Evolutionary conservation across 306 rosid species (phyloP), one percentile per base, ranked within the genome.

Genomic region (Sindora glabra): DNA sequence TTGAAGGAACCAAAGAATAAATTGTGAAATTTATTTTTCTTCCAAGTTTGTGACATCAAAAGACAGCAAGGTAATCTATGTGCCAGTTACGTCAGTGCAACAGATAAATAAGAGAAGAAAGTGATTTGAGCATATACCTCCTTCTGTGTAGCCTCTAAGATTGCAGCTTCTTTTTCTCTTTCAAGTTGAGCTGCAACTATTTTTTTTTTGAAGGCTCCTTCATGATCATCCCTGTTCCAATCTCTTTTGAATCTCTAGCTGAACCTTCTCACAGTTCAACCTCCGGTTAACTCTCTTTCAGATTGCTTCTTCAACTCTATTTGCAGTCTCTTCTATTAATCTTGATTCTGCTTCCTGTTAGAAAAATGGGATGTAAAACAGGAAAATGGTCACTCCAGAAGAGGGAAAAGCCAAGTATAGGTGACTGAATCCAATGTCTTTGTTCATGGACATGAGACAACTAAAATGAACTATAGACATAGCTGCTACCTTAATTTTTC

Each of bases 101-200:
- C 24, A 6, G 42, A 72, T 45, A 39, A 67, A 44, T 55, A 26
- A 33, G 3, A 41, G 62, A 23, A 37, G 15, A 48, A 26, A 24
- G 55, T 33, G 29, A 48, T 29, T 42, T 14, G 72, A 48, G 52
- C 19, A 40, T 0, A 38, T 81, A 89, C 97, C 83, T 89, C n/a
- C n/a, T n/a, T n/a, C n/a, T n/a, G n/a, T n/a, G n/a, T n/a, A n/a
- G n/a, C n/a, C n/a, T n/a, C n/a, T n/a, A n/a, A n/a, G n/a, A n/a
- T n/a, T n/a, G n/a, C n/a, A n/a, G n/a, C n/a, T n/a, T n/a, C n/a
- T n/a, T n/a, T n/a, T n/a, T n/a, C n/a, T n/a, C n/a, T n/a, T n/a
- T n/a, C n/a, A n/a, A n/a, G n/a, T n/a, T n/a, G n/a, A n/a, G n/a
- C n/a, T n/a, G n/a, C n/a, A n/a, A n/a, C n/a, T n/a, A n/a, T n/a